Evolutionary conservation across 2,329 filamentous ascomycete genomes (phyloP).

Genomic region (Fusarium paranaense): DNA sequence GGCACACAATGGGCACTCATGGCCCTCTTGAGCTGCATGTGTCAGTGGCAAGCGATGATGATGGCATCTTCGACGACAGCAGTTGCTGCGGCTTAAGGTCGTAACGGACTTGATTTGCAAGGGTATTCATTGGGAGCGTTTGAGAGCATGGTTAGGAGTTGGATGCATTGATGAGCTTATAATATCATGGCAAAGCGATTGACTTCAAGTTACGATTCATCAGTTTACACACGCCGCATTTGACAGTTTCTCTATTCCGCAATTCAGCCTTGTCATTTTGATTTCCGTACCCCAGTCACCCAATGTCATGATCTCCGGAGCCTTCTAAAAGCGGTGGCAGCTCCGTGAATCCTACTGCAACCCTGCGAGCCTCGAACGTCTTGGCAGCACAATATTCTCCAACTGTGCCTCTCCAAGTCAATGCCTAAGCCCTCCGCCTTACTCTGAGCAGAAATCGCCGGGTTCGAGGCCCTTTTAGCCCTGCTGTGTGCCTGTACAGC

Average conservation of each 20-base stretch:
- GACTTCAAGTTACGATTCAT: not conserved
- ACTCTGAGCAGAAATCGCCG: constrained; percentile 6
- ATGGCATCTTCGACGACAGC: not conserved
- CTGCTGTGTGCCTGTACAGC: not conserved
- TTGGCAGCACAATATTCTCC: not conserved
- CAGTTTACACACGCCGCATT: not conserved
- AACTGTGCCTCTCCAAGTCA: not conserved
- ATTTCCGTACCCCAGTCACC: too few species aligned
- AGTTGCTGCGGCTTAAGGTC: not conserved
- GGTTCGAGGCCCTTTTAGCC: not conserved
- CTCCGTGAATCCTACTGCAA: not conserved
- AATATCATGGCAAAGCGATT: not conserved
- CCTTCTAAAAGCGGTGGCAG: not conserved
- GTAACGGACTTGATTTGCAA: not conserved
- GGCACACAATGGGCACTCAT: constrained; percentile 30
- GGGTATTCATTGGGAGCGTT: not conserved
- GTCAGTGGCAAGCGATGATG: constrained; percentile 20
- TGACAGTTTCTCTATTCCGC: not conserved
- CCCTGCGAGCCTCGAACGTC: not conserved
- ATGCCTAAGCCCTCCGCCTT: not conserved
- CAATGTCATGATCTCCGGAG: not conserved
- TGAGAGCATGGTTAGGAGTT: not conserved
- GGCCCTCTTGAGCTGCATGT: constrained; percentile 33
- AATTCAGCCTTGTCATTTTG: not conserved
- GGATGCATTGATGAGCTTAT: not conserved